Percentiles rank a stretch among this genome's conserved stretches.
Evolutionary conservation across 495 filamentous ascomycete species (phyloP).

Genomic region (Xylaria telfairii): DNA sequence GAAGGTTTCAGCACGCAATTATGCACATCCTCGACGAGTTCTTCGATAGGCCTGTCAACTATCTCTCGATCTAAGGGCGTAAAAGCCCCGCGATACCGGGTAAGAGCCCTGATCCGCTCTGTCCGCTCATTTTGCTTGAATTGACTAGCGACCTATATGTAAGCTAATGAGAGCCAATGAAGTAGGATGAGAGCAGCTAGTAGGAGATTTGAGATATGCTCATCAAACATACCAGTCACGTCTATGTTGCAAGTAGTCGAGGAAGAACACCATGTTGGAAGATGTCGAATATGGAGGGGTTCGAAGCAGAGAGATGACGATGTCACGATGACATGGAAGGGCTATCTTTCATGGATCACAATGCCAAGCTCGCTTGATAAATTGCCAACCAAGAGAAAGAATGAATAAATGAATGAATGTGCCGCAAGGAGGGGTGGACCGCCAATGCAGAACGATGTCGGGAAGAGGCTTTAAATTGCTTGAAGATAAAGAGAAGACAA

Average conservation of each 20-base stretch:
- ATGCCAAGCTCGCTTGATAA: background rate
- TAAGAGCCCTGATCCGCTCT: conserved; percentile 68
- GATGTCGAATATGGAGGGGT: background rate
- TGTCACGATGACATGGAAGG: background rate
- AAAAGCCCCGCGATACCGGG: conserved; percentile 69
- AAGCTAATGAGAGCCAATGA: background rate
- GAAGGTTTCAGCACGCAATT: conserved; percentile 65
- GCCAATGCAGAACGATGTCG: background rate
- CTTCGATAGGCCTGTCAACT: conserved; percentile 74
- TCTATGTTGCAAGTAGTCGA: conserved; percentile 66
- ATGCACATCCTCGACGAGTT: conserved; percentile 81
- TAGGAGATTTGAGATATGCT: background rate
- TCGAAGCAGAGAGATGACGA: too few relatives aligned
- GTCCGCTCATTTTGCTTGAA: conserved; percentile 80
- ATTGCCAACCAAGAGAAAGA: background rate
- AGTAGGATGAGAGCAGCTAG: background rate
- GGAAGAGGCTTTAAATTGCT: background rate
- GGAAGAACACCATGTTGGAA: conserved; percentile 54
- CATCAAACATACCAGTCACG: conserved; percentile 59
- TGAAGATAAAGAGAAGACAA: background rate
- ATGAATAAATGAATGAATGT: background rate
- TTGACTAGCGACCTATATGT: conserved; percentile 61
- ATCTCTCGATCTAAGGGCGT: conserved; percentile 65
- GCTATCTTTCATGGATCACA: background rate
- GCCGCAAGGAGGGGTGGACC: background rate